Conservation (phyloP, 805 yeast genomes). For the Torulaspora delbrueckii region DNA sequence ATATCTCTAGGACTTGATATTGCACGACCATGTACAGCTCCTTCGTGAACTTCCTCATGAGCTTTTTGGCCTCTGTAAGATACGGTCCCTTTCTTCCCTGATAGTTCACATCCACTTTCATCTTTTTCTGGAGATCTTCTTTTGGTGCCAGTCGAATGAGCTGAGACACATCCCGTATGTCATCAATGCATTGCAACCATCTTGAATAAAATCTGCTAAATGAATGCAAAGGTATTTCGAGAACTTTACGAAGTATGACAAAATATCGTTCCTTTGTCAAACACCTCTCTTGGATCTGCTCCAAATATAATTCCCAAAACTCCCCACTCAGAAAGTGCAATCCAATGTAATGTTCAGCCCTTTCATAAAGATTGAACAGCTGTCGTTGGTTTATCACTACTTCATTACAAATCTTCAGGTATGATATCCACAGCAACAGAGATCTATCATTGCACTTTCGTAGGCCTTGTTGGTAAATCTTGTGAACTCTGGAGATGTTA, state of each 20-base stretch:
- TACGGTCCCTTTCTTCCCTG: conserved; percentile 32
- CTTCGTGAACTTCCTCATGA: conserved; percentile 29
- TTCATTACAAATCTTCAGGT: conserved; percentile 31
- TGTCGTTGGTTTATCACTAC: conserved; percentile 20
- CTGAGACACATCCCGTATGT: conserved; percentile 27
- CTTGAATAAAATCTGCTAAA: conserved; percentile 31
- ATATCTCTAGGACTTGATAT: conserved; percentile 29
- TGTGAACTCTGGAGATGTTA: conserved; percentile 24
- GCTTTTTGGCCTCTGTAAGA: conserved; percentile 33
- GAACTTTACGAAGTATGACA: conserved; percentile 27
- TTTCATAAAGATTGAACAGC: conserved; percentile 29
- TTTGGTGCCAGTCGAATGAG: conserved; percentile 22
- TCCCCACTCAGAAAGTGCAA: conserved; percentile 34
- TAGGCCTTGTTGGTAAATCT: conserved; percentile 25
- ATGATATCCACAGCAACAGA: conserved; percentile 31
- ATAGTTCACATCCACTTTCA: conserved; percentile 22
- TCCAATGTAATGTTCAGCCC: conserved; percentile 32
- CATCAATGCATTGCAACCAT: conserved; percentile 31
- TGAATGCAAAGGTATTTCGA: conserved; percentile 32
- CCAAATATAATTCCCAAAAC: conserved; percentile 34
- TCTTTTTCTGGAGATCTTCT: conserved; percentile 23
- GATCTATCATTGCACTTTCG: conserved; percentile 29
- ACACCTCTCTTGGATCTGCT: conserved; percentile 26
- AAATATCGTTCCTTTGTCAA: conserved; percentile 21
- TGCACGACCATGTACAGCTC: conserved; percentile 32